phyloP scores from a whole-genome alignment of 2,329 filamentous ascomycete species.

The Arthrobotrys conoides region DNA sequence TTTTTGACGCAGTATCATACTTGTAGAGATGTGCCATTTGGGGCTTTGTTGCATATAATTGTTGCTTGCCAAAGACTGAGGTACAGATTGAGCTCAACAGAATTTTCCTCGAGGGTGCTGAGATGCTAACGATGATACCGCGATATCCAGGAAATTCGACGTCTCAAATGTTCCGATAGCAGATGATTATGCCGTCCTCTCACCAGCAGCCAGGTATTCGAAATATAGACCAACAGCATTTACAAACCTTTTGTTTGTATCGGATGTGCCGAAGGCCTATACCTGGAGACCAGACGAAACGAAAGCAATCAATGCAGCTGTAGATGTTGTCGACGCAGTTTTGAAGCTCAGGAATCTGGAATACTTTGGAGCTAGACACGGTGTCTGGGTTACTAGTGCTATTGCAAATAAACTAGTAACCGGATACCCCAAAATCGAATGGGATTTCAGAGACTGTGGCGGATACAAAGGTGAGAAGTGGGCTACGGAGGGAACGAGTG shows the following conservation, averaged over 20 bases:
- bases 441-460: constrained; percentile 63
- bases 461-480: constrained; percentile 63
- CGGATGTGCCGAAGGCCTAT: constrained; percentile 64
- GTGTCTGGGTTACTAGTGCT: constrained; percentile 62
- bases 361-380: constrained; percentile 61
- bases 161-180: constrained; percentile 63
- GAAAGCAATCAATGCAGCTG: constrained; percentile 59
- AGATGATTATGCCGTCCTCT: constrained; percentile 62
- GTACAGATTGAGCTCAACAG: constrained; percentile 22
- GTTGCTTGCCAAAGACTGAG: constrained; percentile 64
- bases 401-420: constrained; percentile 61
- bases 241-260: constrained; percentile 64
- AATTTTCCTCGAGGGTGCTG: neutral
- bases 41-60: constrained; percentile 64
- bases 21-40: constrained; percentile 63
- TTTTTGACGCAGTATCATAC: constrained; percentile 63
- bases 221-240: constrained; percentile 62
- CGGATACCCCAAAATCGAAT: constrained; percentile 56
- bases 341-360: constrained; percentile 61
- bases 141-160: constrained; percentile 60
- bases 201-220: constrained; percentile 52
- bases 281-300: constrained; percentile 64
- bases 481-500: constrained; percentile 47
- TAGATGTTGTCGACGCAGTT: constrained; percentile 62
- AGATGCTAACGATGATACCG: neutral